These are phyloP conservation scores for Phytophthora parvispora DNA, from an alignment of 352 stramenopile species.

Conservation along the genomic window DNA sequence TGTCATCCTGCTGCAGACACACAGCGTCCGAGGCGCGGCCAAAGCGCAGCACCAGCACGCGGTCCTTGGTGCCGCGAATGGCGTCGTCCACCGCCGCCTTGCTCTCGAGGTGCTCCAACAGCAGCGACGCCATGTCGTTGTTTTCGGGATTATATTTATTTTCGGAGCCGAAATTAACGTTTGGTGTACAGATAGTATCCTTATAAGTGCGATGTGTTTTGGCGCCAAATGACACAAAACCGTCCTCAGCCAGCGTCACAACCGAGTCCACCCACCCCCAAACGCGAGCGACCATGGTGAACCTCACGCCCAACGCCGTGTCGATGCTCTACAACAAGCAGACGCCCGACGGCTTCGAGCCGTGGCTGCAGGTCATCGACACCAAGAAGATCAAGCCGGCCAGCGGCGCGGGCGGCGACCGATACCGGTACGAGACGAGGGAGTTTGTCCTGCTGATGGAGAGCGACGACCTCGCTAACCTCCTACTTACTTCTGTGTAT, in stretches of 20 bases:
- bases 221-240: conserved; percentile 29
- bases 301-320: conserved; percentile 87
- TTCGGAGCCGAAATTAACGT: neutral
- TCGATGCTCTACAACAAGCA: conserved; percentile 90
- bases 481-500: neutral
- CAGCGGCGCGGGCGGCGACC: conserved; percentile 75
- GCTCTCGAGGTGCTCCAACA: conserved; percentile 70
- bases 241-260: conserved; percentile 11
- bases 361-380: conserved; percentile 91
- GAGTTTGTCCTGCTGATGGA: neutral
- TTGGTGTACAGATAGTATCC: neutral
- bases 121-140: conserved; percentile 68
- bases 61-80: conserved; percentile 84
- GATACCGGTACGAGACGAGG: conserved; percentile 60
- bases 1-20: conserved; percentile 89
- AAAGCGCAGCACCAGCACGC: conserved; percentile 88
- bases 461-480: neutral
- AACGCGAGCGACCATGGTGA: conserved; percentile 64
- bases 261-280: conserved; percentile 1
- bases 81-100: conserved; percentile 82
- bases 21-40: conserved; percentile 67
- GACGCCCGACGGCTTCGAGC: conserved; percentile 86
- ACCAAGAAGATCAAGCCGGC: conserved; percentile 91
- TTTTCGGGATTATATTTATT: neutral
- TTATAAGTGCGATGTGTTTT: conserved; percentile 19